phyloP scores from a whole-genome alignment of 495 filamentous ascomycete species.

The Thermothielavioides terrestris region DNA sequence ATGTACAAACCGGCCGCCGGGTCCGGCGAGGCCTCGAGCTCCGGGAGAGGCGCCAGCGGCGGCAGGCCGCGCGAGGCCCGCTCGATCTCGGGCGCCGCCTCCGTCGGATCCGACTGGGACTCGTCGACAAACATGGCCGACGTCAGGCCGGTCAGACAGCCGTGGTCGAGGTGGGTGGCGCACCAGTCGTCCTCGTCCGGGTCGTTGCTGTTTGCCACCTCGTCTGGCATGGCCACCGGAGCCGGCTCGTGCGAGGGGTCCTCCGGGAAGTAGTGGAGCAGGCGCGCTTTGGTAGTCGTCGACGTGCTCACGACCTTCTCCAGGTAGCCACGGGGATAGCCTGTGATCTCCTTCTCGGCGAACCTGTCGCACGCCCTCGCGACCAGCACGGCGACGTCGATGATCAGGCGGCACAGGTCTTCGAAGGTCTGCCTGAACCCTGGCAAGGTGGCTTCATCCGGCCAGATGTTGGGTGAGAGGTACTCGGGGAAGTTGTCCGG shows the following conservation, averaged over 20 bases:
- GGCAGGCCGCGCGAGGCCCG: slow-evolving; percentile 14
- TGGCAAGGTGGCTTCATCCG: slow-evolving; percentile 52
- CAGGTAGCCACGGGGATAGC: slow-evolving; percentile 68
- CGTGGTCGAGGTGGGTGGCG: slow-evolving; percentile 86
- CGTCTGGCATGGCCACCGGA: slow-evolving; percentile 11
- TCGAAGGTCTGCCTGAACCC: slow-evolving; percentile 66
- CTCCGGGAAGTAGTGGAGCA: slow-evolving; percentile 88
- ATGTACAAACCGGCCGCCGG: slow-evolving; percentile 84
- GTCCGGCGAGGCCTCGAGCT: slow-evolving; percentile 68
- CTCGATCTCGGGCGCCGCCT: slow-evolving; percentile 23
- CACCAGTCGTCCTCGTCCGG: slow-evolving; percentile 88
- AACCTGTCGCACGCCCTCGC: slow-evolving; percentile 81
- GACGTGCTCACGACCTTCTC: slow-evolving; percentile 79
- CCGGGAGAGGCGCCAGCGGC: slow-evolving; percentile 47
- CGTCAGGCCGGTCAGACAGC: slow-evolving; percentile 88
- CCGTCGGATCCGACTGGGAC: slow-evolving; percentile 38
- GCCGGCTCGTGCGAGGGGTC: slow-evolving; percentile 19
- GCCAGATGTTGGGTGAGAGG: slow-evolving; percentile 75
- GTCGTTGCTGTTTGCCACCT: slow-evolving; percentile 24
- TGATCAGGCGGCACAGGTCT: slow-evolving; percentile 72
- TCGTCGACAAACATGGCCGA: slow-evolving; percentile 96
- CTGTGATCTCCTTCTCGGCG: slow-evolving; percentile 64
- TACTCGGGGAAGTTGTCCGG: slow-evolving; percentile 52
- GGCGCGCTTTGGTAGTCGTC: slow-evolving; percentile 80
- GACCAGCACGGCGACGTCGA: slow-evolving; percentile 80